Base-by-base conservation (phyloP, 75 land plant species). In the Pinus taeda region DNA sequence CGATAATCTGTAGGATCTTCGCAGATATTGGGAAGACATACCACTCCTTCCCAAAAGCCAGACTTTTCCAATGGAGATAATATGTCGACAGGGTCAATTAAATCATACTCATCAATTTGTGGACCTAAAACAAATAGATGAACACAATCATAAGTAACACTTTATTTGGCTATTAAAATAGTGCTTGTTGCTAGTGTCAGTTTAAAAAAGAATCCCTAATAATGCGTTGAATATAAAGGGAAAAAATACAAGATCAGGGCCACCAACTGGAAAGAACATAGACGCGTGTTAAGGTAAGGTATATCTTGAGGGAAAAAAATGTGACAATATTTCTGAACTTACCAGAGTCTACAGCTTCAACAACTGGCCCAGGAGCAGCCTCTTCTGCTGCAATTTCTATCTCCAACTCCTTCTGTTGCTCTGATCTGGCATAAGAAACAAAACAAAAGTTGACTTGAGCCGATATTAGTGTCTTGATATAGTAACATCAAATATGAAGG, bases 31-130 rank as follows among this genome's bases (percentile, higher is more conserved):
- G 69, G n/a, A 36, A 36, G 22, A 72, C 85, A 83, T 66, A 85
- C 87, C 81, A 83, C 85, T 76, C 82, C 88, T 24, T 85, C 88
- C 88, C 88, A 85, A 80, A 85, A 85, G 21, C 55, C 49, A 5
- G 86, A 84, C 74, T 85, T 85, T 56, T 80, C 82, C 57, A 85
- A 57, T 20, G 86, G 86, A 15, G 64, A 66, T 61, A 85, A 65
- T 26, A 85, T 80, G 76, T 85, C 88, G 7, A 85, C 88, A 70
- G 88, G 88, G 36, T 85, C 88, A 21, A 83, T 82, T 17, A 85
- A 75, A 15, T 85, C 88, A 63, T 85, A 85, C 61, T 85, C 88
- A 71, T 85, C 88, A 37, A 80, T 73, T 57, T 77, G 71, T 12
- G 77, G 21, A 73, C 88, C 88, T 85, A 74, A 24, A 36, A 2